phyloP scores from a whole-genome alignment of 2,329 filamentous ascomycete genomes.

The Arthroderma sp. region DNA sequence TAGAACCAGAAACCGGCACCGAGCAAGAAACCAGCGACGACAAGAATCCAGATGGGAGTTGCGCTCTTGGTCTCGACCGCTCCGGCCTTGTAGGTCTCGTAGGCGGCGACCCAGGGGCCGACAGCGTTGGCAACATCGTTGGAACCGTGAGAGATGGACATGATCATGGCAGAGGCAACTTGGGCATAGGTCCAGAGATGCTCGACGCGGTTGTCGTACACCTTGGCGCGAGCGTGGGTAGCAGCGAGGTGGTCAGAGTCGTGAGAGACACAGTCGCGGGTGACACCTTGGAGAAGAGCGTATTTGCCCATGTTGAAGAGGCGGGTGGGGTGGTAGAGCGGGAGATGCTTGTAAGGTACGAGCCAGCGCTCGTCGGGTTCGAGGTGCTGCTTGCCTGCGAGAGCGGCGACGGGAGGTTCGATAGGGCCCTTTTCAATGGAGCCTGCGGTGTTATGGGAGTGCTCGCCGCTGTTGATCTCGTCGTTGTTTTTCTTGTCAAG shows the following conservation, averaged over 20 bases:
- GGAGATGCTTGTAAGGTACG: conserved; percentile 21
- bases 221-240: conserved; percentile 29
- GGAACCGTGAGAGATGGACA: conserved; percentile 33
- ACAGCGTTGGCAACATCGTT: conserved; percentile 34
- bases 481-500: conserved; percentile 3
- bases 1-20: conserved; percentile 30
- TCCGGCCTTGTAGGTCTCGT: conserved; percentile 24
- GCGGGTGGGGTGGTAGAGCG: conserved; percentile 17
- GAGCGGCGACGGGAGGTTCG: conserved; percentile 9
- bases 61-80: conserved; percentile 17
- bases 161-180: conserved; percentile 28
- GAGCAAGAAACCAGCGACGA: conserved; percentile 25
- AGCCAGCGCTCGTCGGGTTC: conserved; percentile 23
- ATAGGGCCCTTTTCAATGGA: conserved; percentile 12
- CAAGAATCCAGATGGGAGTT: conserved; percentile 29
- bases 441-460: conserved; percentile 1
- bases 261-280: conserved; percentile 29
- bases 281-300: conserved; percentile 32
- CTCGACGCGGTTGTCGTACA: conserved; percentile 35
- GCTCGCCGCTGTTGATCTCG: not conserved
- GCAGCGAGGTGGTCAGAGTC: conserved; percentile 25
- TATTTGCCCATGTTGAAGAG: conserved; percentile 31
- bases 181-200: conserved; percentile 36
- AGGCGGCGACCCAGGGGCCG: conserved; percentile 28
- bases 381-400: conserved; percentile 15